phyloP scores from a whole-genome alignment of 768 basidiomycete genomes.

The Pleurotus eryngii region DNA sequence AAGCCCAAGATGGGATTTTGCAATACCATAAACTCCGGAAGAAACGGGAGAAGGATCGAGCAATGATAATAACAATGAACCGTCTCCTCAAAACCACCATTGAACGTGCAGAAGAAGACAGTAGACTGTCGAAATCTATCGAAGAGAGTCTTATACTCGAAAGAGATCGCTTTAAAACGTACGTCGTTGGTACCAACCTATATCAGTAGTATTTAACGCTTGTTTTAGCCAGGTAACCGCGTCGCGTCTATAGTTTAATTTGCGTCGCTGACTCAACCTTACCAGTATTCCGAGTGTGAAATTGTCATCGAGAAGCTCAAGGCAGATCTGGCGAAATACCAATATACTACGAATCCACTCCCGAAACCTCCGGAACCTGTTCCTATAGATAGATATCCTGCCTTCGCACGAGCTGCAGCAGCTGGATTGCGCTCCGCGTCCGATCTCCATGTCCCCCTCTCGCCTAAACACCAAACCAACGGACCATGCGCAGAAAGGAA shows the following conservation, averaged over 20 bases:
- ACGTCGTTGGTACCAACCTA: conserved; percentile 1
- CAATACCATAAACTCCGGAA: conserved; percentile 7
- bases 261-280: not conserved
- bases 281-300: conserved; percentile 23
- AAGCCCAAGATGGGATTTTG: conserved; percentile 18
- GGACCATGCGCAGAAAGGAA: not conserved
- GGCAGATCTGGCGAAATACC: conserved; percentile 24
- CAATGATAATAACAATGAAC: not conserved
- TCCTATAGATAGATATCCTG: conserved; percentile 39
- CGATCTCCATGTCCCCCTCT: not conserved
- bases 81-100: not conserved
- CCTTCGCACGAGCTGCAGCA: conserved; percentile 23
- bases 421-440: not conserved
- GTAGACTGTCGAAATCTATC: conserved; percentile 2
- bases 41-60: conserved; percentile 7
- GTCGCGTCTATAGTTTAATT: not conserved
- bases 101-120: conserved; percentile 6
- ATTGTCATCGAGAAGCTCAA: conserved; percentile 34
- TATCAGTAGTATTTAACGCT: not conserved
- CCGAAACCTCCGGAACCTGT: conserved; percentile 56
- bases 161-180: conserved; percentile 2
- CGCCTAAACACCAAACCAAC: not conserved
- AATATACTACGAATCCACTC: conserved; percentile 43
- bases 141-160: conserved; percentile 3
- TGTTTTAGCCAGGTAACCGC: not conserved